Evolutionary conservation across 371 early-diverging fungal genomes (phyloP).

Genomic region (Capniomyces stellatus): DNA sequence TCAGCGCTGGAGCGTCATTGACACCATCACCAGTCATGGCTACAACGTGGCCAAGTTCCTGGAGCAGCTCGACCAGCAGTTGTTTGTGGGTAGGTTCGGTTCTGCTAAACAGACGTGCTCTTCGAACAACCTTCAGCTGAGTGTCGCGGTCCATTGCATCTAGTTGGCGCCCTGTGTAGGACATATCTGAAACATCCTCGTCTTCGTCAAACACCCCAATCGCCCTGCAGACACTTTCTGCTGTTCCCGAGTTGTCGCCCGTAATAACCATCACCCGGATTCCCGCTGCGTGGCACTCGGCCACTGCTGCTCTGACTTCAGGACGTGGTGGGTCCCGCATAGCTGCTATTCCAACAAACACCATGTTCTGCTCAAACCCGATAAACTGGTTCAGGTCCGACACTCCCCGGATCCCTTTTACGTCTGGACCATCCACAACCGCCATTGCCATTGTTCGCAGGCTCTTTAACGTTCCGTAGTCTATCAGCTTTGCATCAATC

Average conservation of each 20-base stretch:
- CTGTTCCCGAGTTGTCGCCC: slow-evolving; percentile 92
- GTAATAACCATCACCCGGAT: slow-evolving; percentile 97
- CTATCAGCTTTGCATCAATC: slow-evolving; percentile 44
- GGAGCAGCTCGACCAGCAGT: slow-evolving; percentile 75
- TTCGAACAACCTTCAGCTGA: slow-evolving; percentile 48
- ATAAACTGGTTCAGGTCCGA: slow-evolving; percentile 25
- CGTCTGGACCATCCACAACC: slow-evolving; percentile 35
- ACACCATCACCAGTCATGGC: slow-evolving; percentile 99
- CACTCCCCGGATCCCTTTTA: slow-evolving; percentile 11
- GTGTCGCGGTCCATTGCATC: slow-evolving; percentile 52
- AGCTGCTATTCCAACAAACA: slow-evolving; percentile 81
- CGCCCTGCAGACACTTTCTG: slow-evolving; percentile 80
- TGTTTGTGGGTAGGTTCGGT: slow-evolving; percentile 91
- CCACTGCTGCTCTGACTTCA: slow-evolving; percentile 72
- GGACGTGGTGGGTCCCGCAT: slow-evolving; percentile 96
- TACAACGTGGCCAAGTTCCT: slow-evolving; percentile 69
- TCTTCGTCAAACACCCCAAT: slow-evolving; percentile 68
- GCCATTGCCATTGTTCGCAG: slow-evolving; percentile 84
- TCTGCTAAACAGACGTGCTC: slow-evolving; percentile 77
- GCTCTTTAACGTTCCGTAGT: slow-evolving; percentile 56
- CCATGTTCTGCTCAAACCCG: slow-evolving; percentile 58
- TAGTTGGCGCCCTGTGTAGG: slow-evolving; percentile 87
- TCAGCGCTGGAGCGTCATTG: slow-evolving; percentile 95
- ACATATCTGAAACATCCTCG: slow-evolving; percentile 50
- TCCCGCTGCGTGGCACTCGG: slow-evolving; percentile 74